A percentile compares a stretch with the other conserved stretches of the same genome.
Conservation (phyloP, 208 protist genomes). For the Lotmaria passim region DNA sequence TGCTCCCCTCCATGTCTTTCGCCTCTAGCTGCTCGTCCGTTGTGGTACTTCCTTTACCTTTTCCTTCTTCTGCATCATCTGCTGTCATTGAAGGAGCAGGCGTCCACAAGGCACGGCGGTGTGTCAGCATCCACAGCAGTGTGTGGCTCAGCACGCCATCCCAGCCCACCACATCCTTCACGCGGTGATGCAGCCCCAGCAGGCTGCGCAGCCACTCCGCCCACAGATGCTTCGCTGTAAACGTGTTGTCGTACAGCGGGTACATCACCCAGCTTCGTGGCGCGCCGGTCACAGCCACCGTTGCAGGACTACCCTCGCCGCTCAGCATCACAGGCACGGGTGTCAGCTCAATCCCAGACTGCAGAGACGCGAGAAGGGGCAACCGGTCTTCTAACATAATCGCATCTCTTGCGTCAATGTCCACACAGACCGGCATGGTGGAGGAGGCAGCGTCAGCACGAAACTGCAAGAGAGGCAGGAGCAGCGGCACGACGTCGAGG, state of each 20-base stretch:
- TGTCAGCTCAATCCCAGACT: slow-evolving; percentile 20
- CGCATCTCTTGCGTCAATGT: neutral
- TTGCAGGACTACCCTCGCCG: neutral
- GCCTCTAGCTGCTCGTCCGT: neutral
- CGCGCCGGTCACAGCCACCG: slow-evolving; percentile 22
- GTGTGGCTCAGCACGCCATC: slow-evolving; percentile 50
- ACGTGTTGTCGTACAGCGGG: slow-evolving; percentile 49
- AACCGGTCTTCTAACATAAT: neutral
- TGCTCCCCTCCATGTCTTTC: neutral
- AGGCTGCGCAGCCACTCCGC: slow-evolving; percentile 46
- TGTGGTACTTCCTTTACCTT: too few relatives aligned
- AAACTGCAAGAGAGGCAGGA: slow-evolving; percentile 10
- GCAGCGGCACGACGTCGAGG: slow-evolving; percentile 42
- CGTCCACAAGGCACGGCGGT: slow-evolving; percentile 33
- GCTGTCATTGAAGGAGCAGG: too few relatives aligned
- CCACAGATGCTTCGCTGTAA: slow-evolving; percentile 40
- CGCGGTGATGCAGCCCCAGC: slow-evolving; percentile 39
- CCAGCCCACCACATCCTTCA: slow-evolving; percentile 53
- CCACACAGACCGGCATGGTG: neutral
- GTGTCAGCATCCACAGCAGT: slow-evolving; percentile 51
- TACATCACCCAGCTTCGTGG: slow-evolving; percentile 53
- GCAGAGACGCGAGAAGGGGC: slow-evolving; percentile 14
- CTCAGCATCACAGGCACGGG: slow-evolving; percentile 11
- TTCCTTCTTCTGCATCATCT: too few relatives aligned
- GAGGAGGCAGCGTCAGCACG: neutral